Evolutionary conservation across 257 asterid species (phyloP), one percentile per base, ranked within the genome.

Genomic region (Primulina huaijiensis): DNA sequence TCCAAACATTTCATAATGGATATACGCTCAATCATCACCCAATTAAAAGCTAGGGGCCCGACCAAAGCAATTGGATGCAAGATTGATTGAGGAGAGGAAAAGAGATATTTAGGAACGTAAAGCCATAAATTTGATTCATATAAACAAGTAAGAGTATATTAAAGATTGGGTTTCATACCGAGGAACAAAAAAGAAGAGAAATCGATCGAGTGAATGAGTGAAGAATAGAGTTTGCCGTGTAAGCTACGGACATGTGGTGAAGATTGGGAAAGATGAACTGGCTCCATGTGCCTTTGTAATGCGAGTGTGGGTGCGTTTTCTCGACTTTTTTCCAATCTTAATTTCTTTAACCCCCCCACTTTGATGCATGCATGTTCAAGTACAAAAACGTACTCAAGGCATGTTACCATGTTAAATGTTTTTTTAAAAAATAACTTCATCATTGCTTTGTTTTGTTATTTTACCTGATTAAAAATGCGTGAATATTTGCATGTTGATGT

Each of bases 201-300:
- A 66, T 12, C 38, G 61, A 66, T 12, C 38, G 75, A 58, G 25
- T 31, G 34, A 56, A 3, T 53, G 37, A 8, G 5, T 67, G 68
- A 46, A 25, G 57, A 73, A 65, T 61, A 67, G 85, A 68, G 72
- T 81, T 83, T 86, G 85, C 82, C 79, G 80, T 72, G 76, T 79
- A 86, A 82, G 83, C 74, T 73, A 82, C 79, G 82, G 76, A 74
- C 84, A 77, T 80, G 84, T 79, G 86, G 64, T 65, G 20, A 60
- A 64, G 68, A 58, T 14, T 58, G 68, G 64, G 72, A 53, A 53
- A 67, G 69, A 25, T 69, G 72, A 74, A 79, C 72, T 66, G 76
- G 58, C 64, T 75, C 80, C 81, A 79, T 65, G 78, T 77, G 81
- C 64, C 71, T 11, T 35, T 64, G 79, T 52, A 33, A 35, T 53